Evolutionary conservation across 192 early-diverging fungal genomes (phyloP), one percentile per base, ranked within the genome.

Genomic region (Mortierella hygrophila): DNA sequence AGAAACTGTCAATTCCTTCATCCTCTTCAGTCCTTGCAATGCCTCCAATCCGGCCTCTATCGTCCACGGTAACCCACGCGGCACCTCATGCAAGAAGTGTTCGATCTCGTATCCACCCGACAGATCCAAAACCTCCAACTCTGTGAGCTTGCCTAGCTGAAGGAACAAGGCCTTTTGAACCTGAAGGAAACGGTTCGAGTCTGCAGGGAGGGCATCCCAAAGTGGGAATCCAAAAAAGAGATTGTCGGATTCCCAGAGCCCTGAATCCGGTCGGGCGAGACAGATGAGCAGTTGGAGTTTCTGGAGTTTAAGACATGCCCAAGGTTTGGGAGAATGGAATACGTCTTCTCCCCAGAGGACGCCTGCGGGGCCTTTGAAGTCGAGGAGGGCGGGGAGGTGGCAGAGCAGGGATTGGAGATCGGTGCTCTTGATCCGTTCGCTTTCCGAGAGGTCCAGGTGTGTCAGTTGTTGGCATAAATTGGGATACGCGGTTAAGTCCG

Each of bases 331-430:
- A 1, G 80, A 81, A 9, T n/a, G 35, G 23, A 55, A 21, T 4
- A 81, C 10, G 35, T 81, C 80, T n/a, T 81, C 80, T 1, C 80
- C 80, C 80, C 80, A 81, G 2, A 81, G 65, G 10, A 81, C 80
- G 38, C 73, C 73, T 15, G 40, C 63, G 6, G 80, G 80, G 3
- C 80, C 80, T 2, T 8, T 75, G 29, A 81, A 81, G 9, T 81
- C 74, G 68, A 75, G 65, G 38, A 81, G 37, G 1, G 75, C 80
- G 2, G 63, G 35, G 57, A 73, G 75, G 16, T 75, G 73, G 18
- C 80, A 81, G 38, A 81, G 68, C 1, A 81, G 20, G 6, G 32
- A 16, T 8, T 81, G 80, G 38, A 81, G 55, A 18, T 75, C 65
- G 1, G 44, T 57, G 47, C 68, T 70, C 37, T 75, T 81, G 68